phyloP scores from a whole-genome alignment of 2,329 filamentous ascomycete species.

The Beauveria australis region DNA sequence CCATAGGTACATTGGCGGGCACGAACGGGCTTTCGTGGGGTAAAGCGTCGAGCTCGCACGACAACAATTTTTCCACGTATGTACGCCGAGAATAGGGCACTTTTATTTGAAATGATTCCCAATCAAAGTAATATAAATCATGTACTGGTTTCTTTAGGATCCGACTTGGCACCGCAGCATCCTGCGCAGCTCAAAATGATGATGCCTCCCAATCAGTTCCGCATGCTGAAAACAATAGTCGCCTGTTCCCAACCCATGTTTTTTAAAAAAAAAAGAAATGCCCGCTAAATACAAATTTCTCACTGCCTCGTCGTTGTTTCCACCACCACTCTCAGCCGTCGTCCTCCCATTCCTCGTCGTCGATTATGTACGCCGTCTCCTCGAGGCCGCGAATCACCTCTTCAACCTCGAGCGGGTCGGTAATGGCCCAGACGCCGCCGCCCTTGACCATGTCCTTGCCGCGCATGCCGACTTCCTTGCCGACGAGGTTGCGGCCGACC shows the following conservation, averaged over 20 bases:
- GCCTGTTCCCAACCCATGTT: not conserved
- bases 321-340: not conserved
- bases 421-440: constrained; percentile 88
- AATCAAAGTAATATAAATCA: not conserved
- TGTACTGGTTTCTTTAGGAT: not conserved
- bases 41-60: no score
- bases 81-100: not conserved
- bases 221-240: not conserved
- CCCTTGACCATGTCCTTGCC: constrained; percentile 72
- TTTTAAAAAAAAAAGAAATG: not conserved
- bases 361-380: constrained; percentile 48
- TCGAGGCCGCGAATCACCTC: constrained; percentile 58
- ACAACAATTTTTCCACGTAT: not conserved
- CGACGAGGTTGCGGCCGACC: constrained; percentile 85
- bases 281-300: constrained; percentile 5
- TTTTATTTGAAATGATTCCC: not conserved
- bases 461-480: constrained; percentile 88
- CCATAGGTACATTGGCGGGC: no score
- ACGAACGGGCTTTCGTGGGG: not conserved
- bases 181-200: not conserved
- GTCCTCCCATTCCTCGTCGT: constrained; percentile 35
- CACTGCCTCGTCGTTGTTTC: not conserved
- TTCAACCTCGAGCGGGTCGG: constrained; percentile 68
- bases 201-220: not conserved
- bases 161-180: not conserved